Percentiles rank a stretch among this genome's conserved stretches.
Conservation (phyloP, 192 early-diverging fungal genomes). For the Oehlia diaphana region DNA sequence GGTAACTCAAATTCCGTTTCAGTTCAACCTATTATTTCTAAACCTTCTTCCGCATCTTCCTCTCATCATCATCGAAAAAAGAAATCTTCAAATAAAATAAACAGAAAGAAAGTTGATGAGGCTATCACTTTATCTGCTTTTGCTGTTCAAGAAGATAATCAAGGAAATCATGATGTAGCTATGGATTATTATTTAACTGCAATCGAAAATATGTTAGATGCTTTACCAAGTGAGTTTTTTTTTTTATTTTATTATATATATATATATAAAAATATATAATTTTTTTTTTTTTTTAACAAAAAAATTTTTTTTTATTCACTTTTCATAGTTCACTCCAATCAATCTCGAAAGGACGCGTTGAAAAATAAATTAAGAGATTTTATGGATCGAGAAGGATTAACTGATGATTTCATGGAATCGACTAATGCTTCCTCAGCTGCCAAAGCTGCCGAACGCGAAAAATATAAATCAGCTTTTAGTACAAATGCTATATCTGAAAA, state of each 20-base stretch:
- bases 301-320: background rate
- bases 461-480: background rate
- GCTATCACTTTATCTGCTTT: conserved; percentile 35
- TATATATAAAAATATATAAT: background rate
- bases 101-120: conserved; percentile 39
- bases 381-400: background rate
- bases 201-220: conserved; percentile 39
- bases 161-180: conserved; percentile 37
- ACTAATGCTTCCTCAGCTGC: background rate
- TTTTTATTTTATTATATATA: background rate
- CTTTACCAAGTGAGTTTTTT: conserved; percentile 39
- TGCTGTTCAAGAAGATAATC: conserved; percentile 43
- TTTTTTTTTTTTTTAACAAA: too few relatives aligned
- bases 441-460: background rate
- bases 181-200: conserved; percentile 39
- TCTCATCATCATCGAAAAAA: conserved; percentile 8
- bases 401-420: background rate
- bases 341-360: conserved; percentile 2
- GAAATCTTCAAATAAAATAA: conserved; percentile 34
- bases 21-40: background rate
- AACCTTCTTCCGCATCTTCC: background rate
- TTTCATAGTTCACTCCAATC: conserved; percentile 9
- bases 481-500: conserved; percentile 10
- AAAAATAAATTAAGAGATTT: conserved; percentile 1
- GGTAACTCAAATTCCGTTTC: background rate